Percentiles rank a stretch among this genome's conserved stretches.
Conservation (phyloP, 1,139 yeast species). For the Meyerozyma carpophila region DNA sequence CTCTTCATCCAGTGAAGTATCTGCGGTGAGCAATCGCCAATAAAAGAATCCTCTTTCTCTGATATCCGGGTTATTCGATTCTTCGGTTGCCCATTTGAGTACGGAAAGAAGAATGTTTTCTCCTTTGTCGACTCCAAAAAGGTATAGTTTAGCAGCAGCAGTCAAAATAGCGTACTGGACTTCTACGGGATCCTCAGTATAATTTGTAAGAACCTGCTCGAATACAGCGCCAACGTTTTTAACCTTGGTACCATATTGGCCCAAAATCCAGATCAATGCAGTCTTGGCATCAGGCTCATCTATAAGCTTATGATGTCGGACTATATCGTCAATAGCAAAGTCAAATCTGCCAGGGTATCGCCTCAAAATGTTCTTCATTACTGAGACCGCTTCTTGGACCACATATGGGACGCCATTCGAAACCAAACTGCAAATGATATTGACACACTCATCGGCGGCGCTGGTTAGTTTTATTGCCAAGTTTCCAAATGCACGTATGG, state of each 20-base stretch:
- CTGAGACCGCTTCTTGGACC: conserved; percentile 76
- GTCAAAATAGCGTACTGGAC: conserved; percentile 75
- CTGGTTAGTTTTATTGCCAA: conserved; percentile 67
- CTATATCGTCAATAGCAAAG: conserved; percentile 33
- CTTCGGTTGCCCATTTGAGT: conserved; percentile 71
- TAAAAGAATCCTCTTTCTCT: conserved; percentile 83
- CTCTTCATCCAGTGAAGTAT: conserved; percentile 20
- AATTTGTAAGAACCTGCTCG: conserved; percentile 39
- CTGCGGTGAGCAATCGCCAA: conserved; percentile 69
- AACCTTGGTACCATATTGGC: conserved; percentile 58
- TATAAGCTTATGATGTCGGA: conserved; percentile 40
- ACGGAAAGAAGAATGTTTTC: conserved; percentile 55
- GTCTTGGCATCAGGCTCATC: conserved; percentile 79
- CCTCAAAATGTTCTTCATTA: conserved; percentile 70
- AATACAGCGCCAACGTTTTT: conserved; percentile 44
- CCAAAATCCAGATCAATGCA: conserved; percentile 80
- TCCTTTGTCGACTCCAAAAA: conserved; percentile 50
- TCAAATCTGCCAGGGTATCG: conserved; percentile 57
- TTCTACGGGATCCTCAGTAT: conserved; percentile 59
- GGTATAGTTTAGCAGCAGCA: conserved; percentile 66
- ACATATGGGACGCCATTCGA: conserved; percentile 68
- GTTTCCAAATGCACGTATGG: conserved; percentile 86
- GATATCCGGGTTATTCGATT: conserved; percentile 70
- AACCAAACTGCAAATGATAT: conserved; percentile 53
- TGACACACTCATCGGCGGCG: conserved; percentile 59